Evolutionary conservation across 805 yeast species (phyloP), one percentile per base, ranked within the genome.

Genomic region (Hanseniaspora occidentalis): DNA sequence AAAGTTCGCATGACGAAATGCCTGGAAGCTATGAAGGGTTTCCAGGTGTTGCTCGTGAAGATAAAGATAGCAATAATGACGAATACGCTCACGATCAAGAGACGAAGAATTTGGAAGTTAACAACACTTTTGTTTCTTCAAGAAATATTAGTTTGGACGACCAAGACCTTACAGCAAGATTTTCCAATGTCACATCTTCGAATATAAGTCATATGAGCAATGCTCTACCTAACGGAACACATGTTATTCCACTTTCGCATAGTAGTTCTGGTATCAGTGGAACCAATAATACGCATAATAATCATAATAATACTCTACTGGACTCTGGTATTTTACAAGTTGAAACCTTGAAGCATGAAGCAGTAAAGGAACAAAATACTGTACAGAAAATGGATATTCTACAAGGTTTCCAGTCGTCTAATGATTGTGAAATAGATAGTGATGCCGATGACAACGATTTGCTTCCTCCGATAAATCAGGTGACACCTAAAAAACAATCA

Each of bases 1-100:
- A 45, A 34, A 53, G 40, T 25, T 37, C 42, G n/a, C 16, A 38
- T 24, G 48, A 45, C 6, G 35, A 40, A 6, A 39, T 39, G n/a
- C 42, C 40, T 11, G 38, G 36, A 24, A 38, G 36, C 8, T 44
- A 44, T 11, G 13, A 19, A n/a, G n/a, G n/a, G n/a, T n/a, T n/a
- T n/a, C n/a, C n/a, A n/a, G n/a, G n/a, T n/a, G 31, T 20, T 14
- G 39, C 16, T 17, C 16, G 20, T 13, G 19, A 16, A 6, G 14
- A 26, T 8, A n/a, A 34, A 20, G n/a, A 14, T 17, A 31, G n/a
- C 29, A 14, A 8, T 5, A 5, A 25, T 14, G 5, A 25, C 11
- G n/a, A 25, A 14, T 8, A 4, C 29, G n/a, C 29, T 8, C 29
- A 25, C 29, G n/a, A n/a, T n/a, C n/a, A n/a, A n/a, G n/a, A n/a